Conservation (phyloP, 176 grass and related monocot species). For the Urochloa ruziziensis region DNA sequence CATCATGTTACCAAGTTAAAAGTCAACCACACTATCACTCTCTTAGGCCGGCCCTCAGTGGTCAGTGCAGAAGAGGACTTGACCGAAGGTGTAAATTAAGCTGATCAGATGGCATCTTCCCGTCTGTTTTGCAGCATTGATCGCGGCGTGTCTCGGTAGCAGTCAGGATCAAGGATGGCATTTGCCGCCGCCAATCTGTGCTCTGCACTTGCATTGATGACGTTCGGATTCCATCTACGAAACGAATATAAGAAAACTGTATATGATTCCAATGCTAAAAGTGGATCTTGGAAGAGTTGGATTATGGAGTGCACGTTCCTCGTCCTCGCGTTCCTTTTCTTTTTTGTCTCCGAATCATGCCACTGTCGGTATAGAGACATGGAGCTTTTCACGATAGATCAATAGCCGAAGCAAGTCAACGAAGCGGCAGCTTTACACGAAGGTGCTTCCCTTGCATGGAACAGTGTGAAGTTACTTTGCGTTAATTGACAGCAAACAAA, state of each 20-base stretch:
- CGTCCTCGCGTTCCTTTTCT: neutral
- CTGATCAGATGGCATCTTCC: neutral
- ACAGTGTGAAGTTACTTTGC: neutral
- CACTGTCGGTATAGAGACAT: neutral
- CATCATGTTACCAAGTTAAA: neutral
- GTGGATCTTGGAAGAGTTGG: neutral
- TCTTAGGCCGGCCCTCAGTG: no score
- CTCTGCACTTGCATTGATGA: neutral
- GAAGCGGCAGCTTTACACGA: neutral
- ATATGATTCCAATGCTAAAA: neutral
- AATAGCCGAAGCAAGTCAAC: no score
- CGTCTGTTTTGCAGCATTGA: neutral
- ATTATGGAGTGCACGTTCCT: conserved; percentile 19
- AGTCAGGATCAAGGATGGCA: no score
- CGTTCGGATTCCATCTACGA: neutral
- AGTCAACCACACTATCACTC: conserved; percentile 13
- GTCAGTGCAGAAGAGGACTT: no score
- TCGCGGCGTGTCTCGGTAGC: neutral
- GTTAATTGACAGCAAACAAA: neutral
- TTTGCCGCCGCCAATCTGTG: neutral
- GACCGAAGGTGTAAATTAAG: neutral
- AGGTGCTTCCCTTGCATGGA: neutral
- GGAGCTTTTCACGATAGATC: no score
- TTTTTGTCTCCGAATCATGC: neutral
- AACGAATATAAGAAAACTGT: neutral